Base-by-base conservation (phyloP, 345 rosid genomes). In the Eucalyptus guilfoylei region DNA sequence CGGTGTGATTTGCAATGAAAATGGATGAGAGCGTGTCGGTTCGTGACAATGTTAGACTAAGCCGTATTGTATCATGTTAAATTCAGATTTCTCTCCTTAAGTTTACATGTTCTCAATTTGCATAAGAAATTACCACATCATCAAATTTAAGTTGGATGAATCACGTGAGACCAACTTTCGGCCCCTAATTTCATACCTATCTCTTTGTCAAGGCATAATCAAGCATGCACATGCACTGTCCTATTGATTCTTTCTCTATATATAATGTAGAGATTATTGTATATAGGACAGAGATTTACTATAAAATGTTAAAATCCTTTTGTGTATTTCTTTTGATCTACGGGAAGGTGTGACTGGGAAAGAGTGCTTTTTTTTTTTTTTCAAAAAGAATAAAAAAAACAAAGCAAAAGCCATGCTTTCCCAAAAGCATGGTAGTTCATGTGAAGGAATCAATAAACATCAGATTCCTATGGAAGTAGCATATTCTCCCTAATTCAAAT, bases 111-210 rank as follows among this genome's bases (percentile, higher is more conserved):
- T n/a, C 5, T n/a, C 40, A 15, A 30, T 32, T n/a, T 17, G 23
- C 2, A 17, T 64, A 16, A 14, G 21, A 64, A 64, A 64, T 64
- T n/a, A 14, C 10, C 21, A 15, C 10, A 5, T 37, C 10, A 13
- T n/a, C 9, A 14, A 64, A 8, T n/a, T 64, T 64, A 64, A n/a
- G 21, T 13, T 6, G 69, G 69, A 30, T 14, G 15, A 60, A 28
- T 60, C 9, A 13, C 0, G 2, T 6, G 7, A 60, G 32, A 30
- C 14, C 32, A 12, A 60, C 34, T 60, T 60, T 14, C 1, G 0
- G 3, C 37, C 76, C 76, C 9, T n/a, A 64, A 64, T 15, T n/a
- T 64, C 10, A 7, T 14, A n/a, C 5, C 37, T n/a, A 64, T 64
- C 40, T n/a, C 40, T 4, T 64, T n/a, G 37, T 64, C 37, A 14